A percentile compares a stretch with the other conserved stretches of the same genome.
These are phyloP conservation scores for Eucalyptus erythrocorys DNA, from an alignment of 345 rosid genomes.

Conservation along the genomic window DNA sequence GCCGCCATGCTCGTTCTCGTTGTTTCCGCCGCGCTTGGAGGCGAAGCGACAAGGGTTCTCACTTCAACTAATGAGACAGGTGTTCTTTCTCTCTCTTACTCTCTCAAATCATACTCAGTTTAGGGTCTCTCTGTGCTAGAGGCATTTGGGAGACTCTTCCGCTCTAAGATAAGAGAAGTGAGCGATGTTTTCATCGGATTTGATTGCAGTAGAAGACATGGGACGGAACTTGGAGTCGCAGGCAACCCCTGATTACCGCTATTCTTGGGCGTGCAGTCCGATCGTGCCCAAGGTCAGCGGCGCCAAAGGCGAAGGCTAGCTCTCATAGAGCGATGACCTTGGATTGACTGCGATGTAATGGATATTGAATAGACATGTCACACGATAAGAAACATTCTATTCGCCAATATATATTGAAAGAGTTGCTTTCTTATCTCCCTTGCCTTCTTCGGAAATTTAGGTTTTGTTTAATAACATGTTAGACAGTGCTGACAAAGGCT, in stretches of 20 bases:
- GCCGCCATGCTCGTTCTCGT: not conserved
- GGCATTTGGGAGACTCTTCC: not conserved
- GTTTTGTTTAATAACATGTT: too few relatives aligned
- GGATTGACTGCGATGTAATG: not conserved
- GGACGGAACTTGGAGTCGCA: not conserved
- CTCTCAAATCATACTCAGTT: not conserved
- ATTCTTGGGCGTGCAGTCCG: not conserved
- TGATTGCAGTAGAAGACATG: not conserved
- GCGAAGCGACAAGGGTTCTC: not conserved
- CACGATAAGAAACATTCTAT: not conserved
- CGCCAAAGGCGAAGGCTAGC: not conserved
- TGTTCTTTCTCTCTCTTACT: not conserved
- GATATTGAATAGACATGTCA: not conserved
- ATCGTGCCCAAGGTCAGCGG: not conserved
- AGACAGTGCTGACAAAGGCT: fast-evolving
- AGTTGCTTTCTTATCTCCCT: not conserved
- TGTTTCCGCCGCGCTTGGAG: not conserved
- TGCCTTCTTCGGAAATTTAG: not conserved
- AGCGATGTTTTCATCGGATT: not conserved
- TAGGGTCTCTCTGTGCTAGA: not conserved
- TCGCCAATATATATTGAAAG: not conserved
- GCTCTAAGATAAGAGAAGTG: not conserved
- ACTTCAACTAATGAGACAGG: not conserved
- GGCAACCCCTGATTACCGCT: not conserved
- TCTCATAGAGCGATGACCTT: not conserved